Base-by-base conservation (phyloP, 345 rosid species). In the Raphanus sativus region DNA sequence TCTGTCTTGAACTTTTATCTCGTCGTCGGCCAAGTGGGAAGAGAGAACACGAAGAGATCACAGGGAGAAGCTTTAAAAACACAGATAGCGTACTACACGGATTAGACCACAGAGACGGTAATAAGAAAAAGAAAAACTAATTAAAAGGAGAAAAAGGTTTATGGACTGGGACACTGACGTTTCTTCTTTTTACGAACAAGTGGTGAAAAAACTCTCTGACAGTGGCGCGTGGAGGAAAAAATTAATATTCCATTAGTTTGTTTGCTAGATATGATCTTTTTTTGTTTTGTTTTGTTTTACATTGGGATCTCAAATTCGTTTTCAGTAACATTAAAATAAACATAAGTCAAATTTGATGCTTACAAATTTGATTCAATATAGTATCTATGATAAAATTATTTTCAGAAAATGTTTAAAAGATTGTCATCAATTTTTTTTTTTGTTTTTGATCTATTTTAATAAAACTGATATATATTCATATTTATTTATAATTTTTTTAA, bases 121-220 rank as follows among this genome's bases (percentile, higher is more conserved):
- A 62, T 5, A 13, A 30, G 10, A 17, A 34, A 64, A 58, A 21
- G 17, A 52, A 52, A 17, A 17, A 8, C 12, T 38, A 38, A 42
- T 12, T 3, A 54, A 55, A n/a, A 11, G 29, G 32, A 12, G 63
- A 59, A 59, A 59, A 59, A 59, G 15, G 59, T 67, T 73, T 28
- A 74, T 60, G 38, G 75, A 79, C 74, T 78, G 78, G 75, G 78
- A 74, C 67, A 68, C n/a, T 26, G 75, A 73, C 78, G 62, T 74
- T 69, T 73, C 67, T 25, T 3, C 64, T 30, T 38, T 65, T 79
- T 74, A 66, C 75, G 25, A 16, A 74, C 78, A 69, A 74, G 75
- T 62, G 79, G 75, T 65, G 82, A 1, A 40, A 62, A 79, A 67
- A 61, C 77, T 78, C 82, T 74, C 82, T 74, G 71, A 69, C 75